phyloP scores from a whole-genome alignment of 805 yeast genomes.

The Yamadazyma philogaea region DNA sequence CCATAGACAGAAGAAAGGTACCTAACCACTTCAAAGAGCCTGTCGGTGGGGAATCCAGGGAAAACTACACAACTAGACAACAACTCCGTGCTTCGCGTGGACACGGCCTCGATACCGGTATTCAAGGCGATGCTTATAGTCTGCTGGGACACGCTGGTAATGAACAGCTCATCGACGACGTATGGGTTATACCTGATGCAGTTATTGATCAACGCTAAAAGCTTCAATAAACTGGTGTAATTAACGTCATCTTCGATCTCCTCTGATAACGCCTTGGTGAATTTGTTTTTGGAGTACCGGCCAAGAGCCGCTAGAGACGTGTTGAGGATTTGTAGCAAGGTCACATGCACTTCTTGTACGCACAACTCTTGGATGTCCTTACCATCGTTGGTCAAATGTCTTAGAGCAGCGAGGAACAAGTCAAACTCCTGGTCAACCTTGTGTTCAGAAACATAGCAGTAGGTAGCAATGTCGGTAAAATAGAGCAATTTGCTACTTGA shows the following conservation, averaged over 20 bases:
- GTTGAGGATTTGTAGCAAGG: conserved; percentile 19
- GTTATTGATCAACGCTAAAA: conserved; percentile 37
- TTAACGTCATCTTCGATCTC: conserved; percentile 12
- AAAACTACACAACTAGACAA: conserved; percentile 43
- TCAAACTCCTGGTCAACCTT: conserved; percentile 50
- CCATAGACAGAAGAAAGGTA: conserved; percentile 46
- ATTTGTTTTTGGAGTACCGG: conserved; percentile 10
- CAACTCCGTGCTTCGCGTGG: conserved; percentile 38
- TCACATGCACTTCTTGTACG: conserved; percentile 36
- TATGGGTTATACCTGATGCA: conserved; percentile 49
- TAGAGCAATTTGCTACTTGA: conserved; percentile 51
- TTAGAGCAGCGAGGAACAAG: conserved; percentile 46
- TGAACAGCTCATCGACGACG: conserved; percentile 38
- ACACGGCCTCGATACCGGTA: conserved; percentile 36
- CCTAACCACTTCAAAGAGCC: conserved; percentile 36
- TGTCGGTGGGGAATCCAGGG: conserved; percentile 44
- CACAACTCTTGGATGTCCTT: conserved; percentile 50
- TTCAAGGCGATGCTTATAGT: conserved; percentile 36
- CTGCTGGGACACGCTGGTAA: conserved; percentile 27
- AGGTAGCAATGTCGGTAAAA: conserved; percentile 54
- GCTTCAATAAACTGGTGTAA: conserved; percentile 15
- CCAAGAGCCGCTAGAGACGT: conserved; percentile 14
- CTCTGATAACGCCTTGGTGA: conserved; percentile 5
- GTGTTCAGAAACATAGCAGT: conserved; percentile 33
- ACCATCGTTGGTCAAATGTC: conserved; percentile 50